Evolutionary conservation across 73 alveolate genomes (phyloP).

Genomic region (Paraurostyla sp.): DNA sequence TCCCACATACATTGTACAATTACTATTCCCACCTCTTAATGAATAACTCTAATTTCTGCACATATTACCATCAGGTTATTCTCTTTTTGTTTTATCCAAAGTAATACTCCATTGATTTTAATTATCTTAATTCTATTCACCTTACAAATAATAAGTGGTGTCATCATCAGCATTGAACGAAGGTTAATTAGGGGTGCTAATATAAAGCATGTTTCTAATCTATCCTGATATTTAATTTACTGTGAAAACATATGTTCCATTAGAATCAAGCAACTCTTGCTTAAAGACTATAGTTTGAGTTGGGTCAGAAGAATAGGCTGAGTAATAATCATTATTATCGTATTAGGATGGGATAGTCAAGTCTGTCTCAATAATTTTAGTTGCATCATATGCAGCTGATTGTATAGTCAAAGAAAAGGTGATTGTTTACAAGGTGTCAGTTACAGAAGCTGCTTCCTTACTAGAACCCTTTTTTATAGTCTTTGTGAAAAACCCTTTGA

Average conservation of each 20-base stretch:
- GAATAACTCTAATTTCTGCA: background rate
- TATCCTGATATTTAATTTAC: background rate
- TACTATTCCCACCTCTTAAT: conserved; percentile 20
- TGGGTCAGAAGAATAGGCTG: background rate
- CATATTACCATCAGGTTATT: background rate
- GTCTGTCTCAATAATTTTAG: too few relatives aligned
- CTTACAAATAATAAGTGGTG: background rate
- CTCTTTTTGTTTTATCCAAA: background rate
- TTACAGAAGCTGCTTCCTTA: too few relatives aligned
- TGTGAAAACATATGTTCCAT: conserved; percentile 1
- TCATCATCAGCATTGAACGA: background rate
- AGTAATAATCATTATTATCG: background rate
- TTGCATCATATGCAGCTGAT: too few relatives aligned
- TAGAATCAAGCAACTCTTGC: background rate
- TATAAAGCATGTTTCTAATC: background rate
- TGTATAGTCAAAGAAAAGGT: too few relatives aligned
- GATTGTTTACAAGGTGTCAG: too few relatives aligned
- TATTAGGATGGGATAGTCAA: too few relatives aligned
- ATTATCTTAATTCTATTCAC: background rate
- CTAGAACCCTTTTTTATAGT: too few relatives aligned
- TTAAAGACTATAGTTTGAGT: background rate
- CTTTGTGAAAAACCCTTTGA: too few relatives aligned
- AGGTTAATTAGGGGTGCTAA: background rate
- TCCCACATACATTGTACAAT: conserved; percentile 5
- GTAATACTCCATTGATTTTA: background rate